These are phyloP conservation scores for Boeremia exigua DNA, from an alignment of 2,329 filamentous ascomycete species.

Conservation along the genomic window DNA sequence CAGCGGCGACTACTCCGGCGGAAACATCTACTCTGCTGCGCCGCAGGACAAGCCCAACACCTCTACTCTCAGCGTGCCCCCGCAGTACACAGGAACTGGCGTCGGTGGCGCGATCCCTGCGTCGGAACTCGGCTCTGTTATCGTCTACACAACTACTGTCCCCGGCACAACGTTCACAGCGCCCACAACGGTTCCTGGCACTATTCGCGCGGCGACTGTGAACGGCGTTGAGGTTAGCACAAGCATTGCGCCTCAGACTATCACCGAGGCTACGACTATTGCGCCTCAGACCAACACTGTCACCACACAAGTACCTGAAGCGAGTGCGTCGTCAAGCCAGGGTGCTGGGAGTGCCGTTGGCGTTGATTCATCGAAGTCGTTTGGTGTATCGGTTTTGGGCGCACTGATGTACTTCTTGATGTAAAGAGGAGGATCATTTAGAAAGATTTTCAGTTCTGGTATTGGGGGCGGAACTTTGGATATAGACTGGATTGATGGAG, in stretches of 20 bases:
- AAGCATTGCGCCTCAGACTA: slow-evolving; percentile 28
- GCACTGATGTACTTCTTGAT: slow-evolving; percentile 32
- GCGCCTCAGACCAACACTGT: slow-evolving; percentile 27
- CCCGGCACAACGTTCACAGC: slow-evolving; percentile 34
- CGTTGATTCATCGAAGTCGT: slow-evolving; percentile 25
- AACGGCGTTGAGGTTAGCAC: slow-evolving; percentile 26
- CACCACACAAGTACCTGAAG: slow-evolving; percentile 19
- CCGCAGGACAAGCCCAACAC: slow-evolving; percentile 52
- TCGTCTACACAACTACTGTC: slow-evolving; percentile 45
- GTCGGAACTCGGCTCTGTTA: slow-evolving; percentile 49
- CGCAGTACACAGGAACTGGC: slow-evolving; percentile 55
- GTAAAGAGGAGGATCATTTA: neutral
- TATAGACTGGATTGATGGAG: slow-evolving; percentile 12
- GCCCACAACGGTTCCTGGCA: slow-evolving; percentile 29
- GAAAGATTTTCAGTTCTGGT: neutral
- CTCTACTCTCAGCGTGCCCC: slow-evolving; percentile 52
- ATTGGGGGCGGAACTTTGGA: neutral
- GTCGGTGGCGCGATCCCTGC: slow-evolving; percentile 56
- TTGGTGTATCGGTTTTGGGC: slow-evolving; percentile 34
- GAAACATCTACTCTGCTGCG: slow-evolving; percentile 54
- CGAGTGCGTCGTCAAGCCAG: slow-evolving; percentile 5
- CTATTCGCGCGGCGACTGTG: slow-evolving; percentile 25
- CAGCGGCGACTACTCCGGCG: slow-evolving; percentile 53
- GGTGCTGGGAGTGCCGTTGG: slow-evolving; percentile 24
- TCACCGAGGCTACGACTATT: slow-evolving; percentile 33